phyloP scores from a whole-genome alignment of 257 asterid genomes.

The Knoxia roxburghii region DNA sequence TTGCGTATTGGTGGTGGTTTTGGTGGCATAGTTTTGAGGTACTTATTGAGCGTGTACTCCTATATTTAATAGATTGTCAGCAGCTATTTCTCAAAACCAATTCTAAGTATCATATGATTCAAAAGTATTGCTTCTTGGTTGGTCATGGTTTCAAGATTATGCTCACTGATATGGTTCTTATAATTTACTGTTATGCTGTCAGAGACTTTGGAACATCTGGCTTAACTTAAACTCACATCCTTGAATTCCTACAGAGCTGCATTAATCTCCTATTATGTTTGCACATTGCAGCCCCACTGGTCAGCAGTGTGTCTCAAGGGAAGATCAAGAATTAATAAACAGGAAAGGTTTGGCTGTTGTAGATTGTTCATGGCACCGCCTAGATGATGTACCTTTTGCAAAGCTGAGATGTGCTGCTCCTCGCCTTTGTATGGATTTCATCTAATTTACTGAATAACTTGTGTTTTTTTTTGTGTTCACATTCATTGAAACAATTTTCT shows the following conservation, averaged over 20 bases:
- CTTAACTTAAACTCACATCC: neutral
- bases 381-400: slow-evolving; percentile 90
- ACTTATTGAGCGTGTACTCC: slow-evolving; percentile 2
- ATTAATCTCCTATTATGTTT: neutral
- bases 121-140: too few species aligned
- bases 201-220: neutral
- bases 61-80: neutral
- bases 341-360: slow-evolving; percentile 89
- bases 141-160: too few species aligned
- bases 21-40: slow-evolving; percentile 91
- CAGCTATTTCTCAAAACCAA: neutral
- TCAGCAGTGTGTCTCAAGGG: slow-evolving; percentile 80
- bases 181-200: neutral
- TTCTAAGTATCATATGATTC: neutral
- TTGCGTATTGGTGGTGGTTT: slow-evolving; percentile 76
- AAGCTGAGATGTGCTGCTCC: slow-evolving; percentile 93
- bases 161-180: too few species aligned
- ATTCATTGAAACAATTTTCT: neutral
- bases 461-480: neutral
- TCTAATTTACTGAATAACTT: neutral
- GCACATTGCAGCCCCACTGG: slow-evolving; percentile 71
- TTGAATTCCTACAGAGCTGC: neutral
- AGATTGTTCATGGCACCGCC: slow-evolving; percentile 98
- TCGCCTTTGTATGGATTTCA: slow-evolving; percentile 71
- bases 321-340: slow-evolving; percentile 66